Conservation (phyloP, 2,329 filamentous ascomycete genomes). For the Neonectria coccinea region DNA sequence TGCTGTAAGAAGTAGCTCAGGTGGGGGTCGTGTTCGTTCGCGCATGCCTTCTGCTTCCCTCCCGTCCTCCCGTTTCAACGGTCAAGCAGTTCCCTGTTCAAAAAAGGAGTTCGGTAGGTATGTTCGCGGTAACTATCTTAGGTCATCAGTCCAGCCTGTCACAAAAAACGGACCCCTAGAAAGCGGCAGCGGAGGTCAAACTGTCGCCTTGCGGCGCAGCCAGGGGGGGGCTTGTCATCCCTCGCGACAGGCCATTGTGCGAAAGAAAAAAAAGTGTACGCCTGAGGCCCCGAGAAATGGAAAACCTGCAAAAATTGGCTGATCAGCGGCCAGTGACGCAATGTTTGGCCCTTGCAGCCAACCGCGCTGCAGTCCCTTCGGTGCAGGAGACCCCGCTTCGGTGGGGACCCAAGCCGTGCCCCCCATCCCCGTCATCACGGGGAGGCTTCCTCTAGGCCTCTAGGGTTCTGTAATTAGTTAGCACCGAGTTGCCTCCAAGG, state of each 20-base stretch:
- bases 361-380: neutral
- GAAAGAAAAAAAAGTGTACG: neutral
- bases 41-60: too few relatives aligned
- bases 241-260: neutral
- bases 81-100: neutral
- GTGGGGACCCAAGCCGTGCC: neutral
- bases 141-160: too few relatives aligned
- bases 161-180: too few relatives aligned
- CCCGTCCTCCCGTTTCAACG: neutral
- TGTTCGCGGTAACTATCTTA: too few relatives aligned
- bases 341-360: neutral
- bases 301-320: neutral
- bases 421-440: neutral
- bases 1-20: too few relatives aligned
- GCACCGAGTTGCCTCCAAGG: too few relatives aligned
- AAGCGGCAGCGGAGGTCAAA: too few relatives aligned
- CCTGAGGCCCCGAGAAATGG: neutral
- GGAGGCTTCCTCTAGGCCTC: too few relatives aligned
- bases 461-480: too few relatives aligned
- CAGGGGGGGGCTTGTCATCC: too few relatives aligned
- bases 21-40: too few relatives aligned
- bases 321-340: neutral
- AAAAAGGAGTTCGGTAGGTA: neutral
- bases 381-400: neutral
- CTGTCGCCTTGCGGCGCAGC: too few relatives aligned